Conservation (phyloP, 2,329 filamentous ascomycete genomes). For the Fusarium oligoseptatum region DNA sequence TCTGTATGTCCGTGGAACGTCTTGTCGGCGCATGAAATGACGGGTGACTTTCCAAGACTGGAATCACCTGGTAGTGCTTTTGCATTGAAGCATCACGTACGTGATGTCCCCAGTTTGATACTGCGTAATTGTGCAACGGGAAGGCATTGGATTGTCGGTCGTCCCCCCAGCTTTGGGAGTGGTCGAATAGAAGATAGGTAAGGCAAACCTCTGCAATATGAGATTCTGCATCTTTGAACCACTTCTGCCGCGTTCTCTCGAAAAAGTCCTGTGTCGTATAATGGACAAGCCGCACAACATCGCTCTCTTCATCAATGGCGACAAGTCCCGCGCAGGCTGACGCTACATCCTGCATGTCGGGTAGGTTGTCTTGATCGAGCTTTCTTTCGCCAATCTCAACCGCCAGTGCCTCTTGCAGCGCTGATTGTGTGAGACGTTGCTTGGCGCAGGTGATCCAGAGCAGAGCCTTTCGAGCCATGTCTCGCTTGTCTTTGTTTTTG, state of each 20-base stretch:
- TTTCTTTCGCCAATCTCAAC: constrained; percentile 44
- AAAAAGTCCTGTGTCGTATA: constrained; percentile 60
- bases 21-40: no score
- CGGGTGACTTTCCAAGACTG: no score
- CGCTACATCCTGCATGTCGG: constrained; percentile 50
- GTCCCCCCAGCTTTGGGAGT: no score
- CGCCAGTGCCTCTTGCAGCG: constrained; percentile 59
- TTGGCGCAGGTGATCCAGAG: constrained; percentile 57
- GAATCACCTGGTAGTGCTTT: no score
- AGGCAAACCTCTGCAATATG: background rate
- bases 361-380: constrained; percentile 54
- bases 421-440: constrained; percentile 48
- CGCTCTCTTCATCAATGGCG: constrained; percentile 52
- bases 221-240: background rate
- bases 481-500: constrained; percentile 48
- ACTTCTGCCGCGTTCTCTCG: background rate
- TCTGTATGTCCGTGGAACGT: no score
- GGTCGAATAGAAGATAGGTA: background rate
- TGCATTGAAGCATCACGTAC: no score
- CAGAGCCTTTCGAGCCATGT: constrained; percentile 55
- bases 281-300: constrained; percentile 58
- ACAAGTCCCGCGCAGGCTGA: constrained; percentile 58
- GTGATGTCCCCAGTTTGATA: no score
- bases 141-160: no score
- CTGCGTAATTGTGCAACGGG: no score